Evolutionary conservation across 2,329 filamentous ascomycete genomes (phyloP), one percentile per base, ranked within the genome.

Genomic region (Delphinella strobiligena): DNA sequence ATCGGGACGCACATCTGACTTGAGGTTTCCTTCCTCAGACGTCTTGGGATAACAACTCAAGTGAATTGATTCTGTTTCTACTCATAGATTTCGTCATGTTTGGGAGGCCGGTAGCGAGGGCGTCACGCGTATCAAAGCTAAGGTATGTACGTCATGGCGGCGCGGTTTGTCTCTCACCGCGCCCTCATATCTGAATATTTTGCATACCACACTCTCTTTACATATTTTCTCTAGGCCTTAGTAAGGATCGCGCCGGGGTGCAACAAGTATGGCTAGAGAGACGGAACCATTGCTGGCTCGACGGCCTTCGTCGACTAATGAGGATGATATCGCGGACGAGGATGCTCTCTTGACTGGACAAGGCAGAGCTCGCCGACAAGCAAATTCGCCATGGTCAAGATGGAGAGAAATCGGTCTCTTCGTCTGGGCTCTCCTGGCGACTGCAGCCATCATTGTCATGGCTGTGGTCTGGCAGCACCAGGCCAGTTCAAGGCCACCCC

Each of bases 371-470:
- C 52, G 49, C 39, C 40, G 19, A 47, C 48, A 52, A 38, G 46
- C 50, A 37, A 50, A 55, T 34, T 60, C 63, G 40, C 60, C 59
- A 43, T 73, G 74, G 59, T 58, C 73, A 41, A 69, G 72, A 54
- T 82, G 76, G 75, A 75, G 82, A 45, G 85, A 95, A 56, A 60
- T 83, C 38, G 73, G 80, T 17, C 64, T 93, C 46, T 88, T 94
- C 55, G 62, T 73, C 36, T 94, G 88, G 87, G 86, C 87, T 4
- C 61, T 91, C 12, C 51, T 89, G 17, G 86, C 87, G 14, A 94
- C 87, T 0, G 75, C 79, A 5, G 74, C 74, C 34, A 78, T 93
- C 37, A 77, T 94, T 49, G 66, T 93, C 22, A 70, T 94, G 15
- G 83, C 83, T 3, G 82, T 91, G n/a, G 62, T 83, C 12, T 82